A percentile compares a stretch with the other conserved stretches of the same genome.
Evolutionary conservation across 306 rosid species (phyloP).

Genomic region (Arachis stenosperma): DNA sequence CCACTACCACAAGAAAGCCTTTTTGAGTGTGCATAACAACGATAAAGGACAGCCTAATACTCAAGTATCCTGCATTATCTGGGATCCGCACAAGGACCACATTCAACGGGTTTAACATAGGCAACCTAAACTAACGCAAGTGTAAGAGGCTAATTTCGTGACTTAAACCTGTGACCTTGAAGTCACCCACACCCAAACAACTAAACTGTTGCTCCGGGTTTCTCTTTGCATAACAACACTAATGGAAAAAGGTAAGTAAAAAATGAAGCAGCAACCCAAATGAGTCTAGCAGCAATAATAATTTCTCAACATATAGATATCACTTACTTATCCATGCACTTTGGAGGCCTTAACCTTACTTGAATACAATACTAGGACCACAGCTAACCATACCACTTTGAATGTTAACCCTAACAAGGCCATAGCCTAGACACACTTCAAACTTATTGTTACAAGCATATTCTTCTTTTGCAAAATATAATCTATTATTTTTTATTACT

Average conservation of each 20-base stretch:
- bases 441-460: conserved; percentile 13
- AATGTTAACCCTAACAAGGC: neutral
- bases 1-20: conserved; percentile 6
- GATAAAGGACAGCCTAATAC: neutral
- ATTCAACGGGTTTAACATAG: no score
- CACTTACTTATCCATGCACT: conserved; percentile 7
- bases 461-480: conserved; percentile 25
- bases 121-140: no score
- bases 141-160: no score
- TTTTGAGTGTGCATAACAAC: neutral
- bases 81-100: no score
- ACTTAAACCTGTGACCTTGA: no score
- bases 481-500: neutral
- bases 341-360: conserved; percentile 15
- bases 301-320: conserved; percentile 35
- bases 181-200: no score
- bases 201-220: no score
- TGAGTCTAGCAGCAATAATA: neutral
- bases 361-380: neutral
- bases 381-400: conserved; percentile 17
- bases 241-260: neutral
- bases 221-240: no score
- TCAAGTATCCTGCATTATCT: no score
- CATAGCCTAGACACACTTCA: conserved; percentile 25
- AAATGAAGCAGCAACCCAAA: conserved; percentile 3